phyloP scores from a whole-genome alignment of 495 filamentous ascomycete species.

The Aspergillus conjunctus region DNA sequence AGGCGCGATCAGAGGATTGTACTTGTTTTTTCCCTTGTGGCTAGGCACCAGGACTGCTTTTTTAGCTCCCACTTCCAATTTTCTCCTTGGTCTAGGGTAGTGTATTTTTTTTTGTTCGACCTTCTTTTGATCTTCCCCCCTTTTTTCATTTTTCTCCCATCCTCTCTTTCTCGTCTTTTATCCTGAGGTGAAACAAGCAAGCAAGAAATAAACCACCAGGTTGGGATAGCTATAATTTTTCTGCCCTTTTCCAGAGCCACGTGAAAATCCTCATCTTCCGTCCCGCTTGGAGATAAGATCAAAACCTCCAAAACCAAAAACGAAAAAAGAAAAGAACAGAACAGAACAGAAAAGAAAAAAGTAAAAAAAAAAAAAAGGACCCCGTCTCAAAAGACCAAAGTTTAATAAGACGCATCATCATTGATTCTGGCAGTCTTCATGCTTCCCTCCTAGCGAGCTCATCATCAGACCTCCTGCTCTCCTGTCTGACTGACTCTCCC shows the following conservation, averaged over 20 bases:
- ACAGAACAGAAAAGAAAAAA: constrained; percentile 8
- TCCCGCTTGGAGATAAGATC: constrained; percentile 20
- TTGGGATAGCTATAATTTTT: background rate
- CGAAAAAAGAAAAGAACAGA: constrained; percentile 7
- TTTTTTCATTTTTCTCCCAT: background rate
- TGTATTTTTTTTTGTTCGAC: too few relatives aligned
- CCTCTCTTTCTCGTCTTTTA: background rate
- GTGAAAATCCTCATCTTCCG: constrained; percentile 17
- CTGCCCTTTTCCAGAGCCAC: constrained; percentile 8
- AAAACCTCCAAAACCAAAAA: constrained; percentile 12
- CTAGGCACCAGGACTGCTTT: too few relatives aligned
- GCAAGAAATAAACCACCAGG: too few relatives aligned
- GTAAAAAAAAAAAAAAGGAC: background rate
- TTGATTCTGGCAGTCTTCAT: background rate
- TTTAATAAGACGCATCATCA: background rate
- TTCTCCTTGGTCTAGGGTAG: too few relatives aligned
- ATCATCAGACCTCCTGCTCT: constrained; percentile 7
- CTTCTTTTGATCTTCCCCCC: too few relatives aligned
- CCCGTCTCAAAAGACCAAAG: background rate
- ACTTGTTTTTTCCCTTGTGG: too few relatives aligned
- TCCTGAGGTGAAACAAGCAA: too few relatives aligned
- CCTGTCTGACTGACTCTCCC: constrained; percentile 7
- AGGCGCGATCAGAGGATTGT: too few relatives aligned
- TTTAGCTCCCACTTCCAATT: too few relatives aligned
- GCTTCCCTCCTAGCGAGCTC: constrained; percentile 10